Conservation (phyloP, 2,329 filamentous ascomycete genomes). For the Cadophora sp. region DNA sequence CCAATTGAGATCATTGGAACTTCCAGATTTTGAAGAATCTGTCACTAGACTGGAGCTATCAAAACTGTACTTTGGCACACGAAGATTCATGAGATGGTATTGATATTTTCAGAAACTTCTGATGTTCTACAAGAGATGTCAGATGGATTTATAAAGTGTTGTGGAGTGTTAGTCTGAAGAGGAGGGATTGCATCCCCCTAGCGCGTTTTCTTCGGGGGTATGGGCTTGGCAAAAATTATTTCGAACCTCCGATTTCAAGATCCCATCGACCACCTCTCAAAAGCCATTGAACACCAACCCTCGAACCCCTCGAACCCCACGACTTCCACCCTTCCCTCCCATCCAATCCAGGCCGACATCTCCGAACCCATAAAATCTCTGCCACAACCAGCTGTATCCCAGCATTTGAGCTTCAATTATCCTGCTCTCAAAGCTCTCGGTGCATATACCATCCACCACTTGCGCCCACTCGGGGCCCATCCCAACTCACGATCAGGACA, state of each 20-base stretch:
- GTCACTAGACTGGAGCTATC: no score
- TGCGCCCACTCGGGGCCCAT: conserved; percentile 9
- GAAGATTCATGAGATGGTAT: no score
- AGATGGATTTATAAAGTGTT: no score
- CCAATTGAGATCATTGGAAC: no score
- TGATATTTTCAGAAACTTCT: no score
- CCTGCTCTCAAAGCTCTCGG: not conserved
- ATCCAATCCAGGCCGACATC: not conserved
- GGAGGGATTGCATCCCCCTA: no score
- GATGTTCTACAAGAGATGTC: no score
- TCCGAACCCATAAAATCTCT: not conserved
- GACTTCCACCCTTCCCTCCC: not conserved
- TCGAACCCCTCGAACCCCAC: not conserved
- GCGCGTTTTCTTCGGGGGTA: not conserved
- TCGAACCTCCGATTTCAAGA: not conserved
- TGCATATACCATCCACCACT: not conserved
- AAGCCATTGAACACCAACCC: not conserved
- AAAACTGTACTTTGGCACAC: no score
- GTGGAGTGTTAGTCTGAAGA: no score
- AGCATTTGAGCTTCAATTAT: not conserved
- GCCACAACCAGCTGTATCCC: conserved; percentile 1
- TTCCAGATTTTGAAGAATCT: no score
- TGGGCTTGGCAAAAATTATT: conserved; percentile 14
- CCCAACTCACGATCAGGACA: not conserved
- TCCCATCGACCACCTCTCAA: not conserved